Conservation (phyloP, 148 eudicot species). For the Euryodendron excelsum region DNA sequence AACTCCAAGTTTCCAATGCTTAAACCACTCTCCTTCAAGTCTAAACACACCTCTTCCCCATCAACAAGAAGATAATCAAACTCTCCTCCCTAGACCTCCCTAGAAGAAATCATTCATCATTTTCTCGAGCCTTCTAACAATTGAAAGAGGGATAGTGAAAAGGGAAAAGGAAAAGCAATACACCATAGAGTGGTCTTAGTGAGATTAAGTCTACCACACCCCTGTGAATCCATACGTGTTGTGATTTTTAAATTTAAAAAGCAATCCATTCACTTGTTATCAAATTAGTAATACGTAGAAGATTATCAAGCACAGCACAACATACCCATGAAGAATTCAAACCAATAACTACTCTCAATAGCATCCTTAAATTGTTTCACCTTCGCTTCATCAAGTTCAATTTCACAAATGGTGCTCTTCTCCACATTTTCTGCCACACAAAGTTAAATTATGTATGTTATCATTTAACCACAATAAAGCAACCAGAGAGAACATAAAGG, state of each 20-base stretch:
- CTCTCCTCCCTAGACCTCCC: not conserved
- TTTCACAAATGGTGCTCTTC: constrained; percentile 61
- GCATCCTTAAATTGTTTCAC: constrained; percentile 85
- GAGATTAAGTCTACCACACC: not conserved
- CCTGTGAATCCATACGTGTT: not conserved
- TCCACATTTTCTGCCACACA: constrained; percentile 73
- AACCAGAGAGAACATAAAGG: constrained; percentile 2
- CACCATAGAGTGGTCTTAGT: not conserved
- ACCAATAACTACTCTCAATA: constrained; percentile 86
- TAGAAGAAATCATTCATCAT: not conserved
- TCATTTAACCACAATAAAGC: not conserved
- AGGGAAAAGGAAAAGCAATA: not conserved
- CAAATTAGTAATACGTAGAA: constrained; percentile 8
- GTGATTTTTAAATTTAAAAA: not conserved
- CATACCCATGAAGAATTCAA: constrained; percentile 94
- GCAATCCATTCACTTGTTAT: not conserved
- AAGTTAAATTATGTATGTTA: constrained; percentile 2
- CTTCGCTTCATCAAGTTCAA: constrained; percentile 70
- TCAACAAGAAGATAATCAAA: not conserved
- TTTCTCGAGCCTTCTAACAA: not conserved
- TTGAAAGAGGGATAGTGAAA: not conserved
- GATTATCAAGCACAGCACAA: not conserved
- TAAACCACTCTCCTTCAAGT: not conserved
- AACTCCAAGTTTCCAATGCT: not conserved
- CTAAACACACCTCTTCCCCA: not conserved